Evolutionary conservation across 352 stramenopile species (phyloP).

Genomic region (Pythium phragmiticola): DNA sequence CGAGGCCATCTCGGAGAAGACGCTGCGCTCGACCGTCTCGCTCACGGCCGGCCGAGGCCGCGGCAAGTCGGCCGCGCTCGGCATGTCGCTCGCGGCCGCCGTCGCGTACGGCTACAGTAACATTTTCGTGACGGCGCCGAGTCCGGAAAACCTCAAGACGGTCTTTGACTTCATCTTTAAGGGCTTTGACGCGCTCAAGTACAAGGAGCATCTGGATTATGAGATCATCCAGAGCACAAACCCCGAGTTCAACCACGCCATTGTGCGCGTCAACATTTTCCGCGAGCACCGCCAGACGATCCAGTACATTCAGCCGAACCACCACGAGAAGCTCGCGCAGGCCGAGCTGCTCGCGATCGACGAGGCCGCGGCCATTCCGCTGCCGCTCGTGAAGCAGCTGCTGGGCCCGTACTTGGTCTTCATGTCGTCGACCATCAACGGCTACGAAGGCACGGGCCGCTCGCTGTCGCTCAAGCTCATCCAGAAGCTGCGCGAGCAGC

Average conservation of each 20-base stretch:
- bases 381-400: conserved; percentile 96
- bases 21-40: conserved; percentile 91
- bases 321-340: conserved; percentile 96
- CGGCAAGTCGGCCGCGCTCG: conserved; percentile 98
- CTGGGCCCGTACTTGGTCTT: conserved; percentile 98
- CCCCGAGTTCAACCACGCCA: conserved; percentile 79
- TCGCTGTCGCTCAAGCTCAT: conserved; percentile 99
- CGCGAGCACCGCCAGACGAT: conserved; percentile 96
- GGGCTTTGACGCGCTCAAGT: conserved; percentile 91
- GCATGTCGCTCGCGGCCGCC: conserved; percentile 84
- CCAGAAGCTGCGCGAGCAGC: conserved; percentile 96
- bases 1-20: conserved; percentile 97
- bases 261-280: conserved; percentile 98
- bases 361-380: conserved; percentile 99
- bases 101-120: conserved; percentile 94
- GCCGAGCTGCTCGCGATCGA: conserved; percentile 98
- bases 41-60: conserved; percentile 91
- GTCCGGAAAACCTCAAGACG: conserved; percentile 97
- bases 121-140: conserved; percentile 97
- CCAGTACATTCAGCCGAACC: conserved; percentile 94
- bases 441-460: conserved; percentile 99
- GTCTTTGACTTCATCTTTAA: conserved; percentile 99
- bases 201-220: conserved; percentile 99
- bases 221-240: conserved; percentile 89
- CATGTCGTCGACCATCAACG: conserved; percentile 99